Base-by-base conservation (phyloP, 1,139 yeast genomes). In the Pichia sp. region DNA sequence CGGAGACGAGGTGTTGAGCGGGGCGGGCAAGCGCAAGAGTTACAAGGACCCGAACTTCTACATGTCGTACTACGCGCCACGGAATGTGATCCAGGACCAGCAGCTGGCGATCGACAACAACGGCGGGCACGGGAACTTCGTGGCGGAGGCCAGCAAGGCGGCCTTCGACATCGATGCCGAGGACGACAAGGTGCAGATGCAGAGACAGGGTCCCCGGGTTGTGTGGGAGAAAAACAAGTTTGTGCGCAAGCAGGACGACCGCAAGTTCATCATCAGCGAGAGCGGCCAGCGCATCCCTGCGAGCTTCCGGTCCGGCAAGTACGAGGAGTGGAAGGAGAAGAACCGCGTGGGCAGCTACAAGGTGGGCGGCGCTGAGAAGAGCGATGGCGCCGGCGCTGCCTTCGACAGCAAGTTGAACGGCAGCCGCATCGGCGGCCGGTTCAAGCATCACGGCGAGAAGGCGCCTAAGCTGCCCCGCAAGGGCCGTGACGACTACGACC, bases 211-310 rank as follows among this genome's bases (percentile, higher is more conserved):
- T 44, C 64, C 67, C 5, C 93, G 88, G 61, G 83, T 87, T 49
- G 80, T 82, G 69, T 95, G 99, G 99, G 98, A 93, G 73, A 87
- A 89, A 71, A 95, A 96, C 64, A 90, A 90, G 63, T 93, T 89
- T 70, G 80, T 92, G 67, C 90, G 90, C 67, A 78, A 89, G 19
- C 84, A 82, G 64, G 88, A 95, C 56, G 93, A 88, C 66, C 82
- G 85, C 69, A 92, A 89, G 72, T 93, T 79, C 70, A 93, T 95
- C 64, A 86, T 90, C 61, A 96, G 98, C 61, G 99, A 95, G 70
- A 85, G 90, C 70, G 99, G 99, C 8, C 92, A 88, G 65, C 83
- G 82, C 70, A 84, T 95, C 55, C 97, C 99, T 4, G 99, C 99
- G 1, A 79, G 95, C 23, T 90, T 85, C 72, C 79, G 89, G 66